A percentile compares a stretch with the other conserved stretches of the same genome.
These are phyloP conservation scores for Epichloe coenophiala DNA, from an alignment of 2,329 filamentous ascomycete genomes.

Conservation along the genomic window DNA sequence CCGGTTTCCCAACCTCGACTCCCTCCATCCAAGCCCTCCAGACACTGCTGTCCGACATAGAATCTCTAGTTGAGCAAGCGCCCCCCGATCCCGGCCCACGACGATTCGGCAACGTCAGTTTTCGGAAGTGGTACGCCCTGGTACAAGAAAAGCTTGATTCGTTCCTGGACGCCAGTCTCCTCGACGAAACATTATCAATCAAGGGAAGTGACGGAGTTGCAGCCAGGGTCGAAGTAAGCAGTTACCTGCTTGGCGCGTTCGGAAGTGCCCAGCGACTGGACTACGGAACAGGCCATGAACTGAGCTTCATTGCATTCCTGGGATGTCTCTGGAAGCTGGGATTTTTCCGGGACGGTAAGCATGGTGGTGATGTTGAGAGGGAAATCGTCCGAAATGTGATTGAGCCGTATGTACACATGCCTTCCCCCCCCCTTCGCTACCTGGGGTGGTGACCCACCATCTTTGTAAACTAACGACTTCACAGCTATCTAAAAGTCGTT, in stretches of 20 bases:
- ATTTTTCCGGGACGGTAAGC: conserved; percentile 49
- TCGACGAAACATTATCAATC: conserved; percentile 17
- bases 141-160: conserved; percentile 44
- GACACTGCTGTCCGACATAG: conserved; percentile 50
- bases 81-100: conserved; percentile 75
- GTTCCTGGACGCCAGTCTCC: conserved; percentile 15
- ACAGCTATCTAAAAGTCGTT: conserved; percentile 65
- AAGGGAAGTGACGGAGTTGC: conserved; percentile 20
- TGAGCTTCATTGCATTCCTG: conserved; percentile 88
- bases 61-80: conserved; percentile 57
- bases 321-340: conserved; percentile 84
- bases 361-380: conserved; percentile 51
- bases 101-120: conserved; percentile 85
- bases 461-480: background rate
- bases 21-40: conserved; percentile 51
- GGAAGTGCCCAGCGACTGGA: conserved; percentile 82
- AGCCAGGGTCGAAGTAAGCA: conserved; percentile 53
- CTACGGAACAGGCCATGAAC: conserved; percentile 91
- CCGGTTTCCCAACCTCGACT: conserved; percentile 24
- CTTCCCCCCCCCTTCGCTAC: too few species aligned
- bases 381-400: conserved; percentile 71
- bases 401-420: conserved; percentile 47
- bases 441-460: too few species aligned
- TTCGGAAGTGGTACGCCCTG: conserved; percentile 67
- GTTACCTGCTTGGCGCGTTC: conserved; percentile 75